A percentile compares a stretch with the other conserved stretches of the same genome.
phyloP scores from a whole-genome alignment of 495 filamentous ascomycete genomes.

The Lasiosphaeria miniovina region DNA sequence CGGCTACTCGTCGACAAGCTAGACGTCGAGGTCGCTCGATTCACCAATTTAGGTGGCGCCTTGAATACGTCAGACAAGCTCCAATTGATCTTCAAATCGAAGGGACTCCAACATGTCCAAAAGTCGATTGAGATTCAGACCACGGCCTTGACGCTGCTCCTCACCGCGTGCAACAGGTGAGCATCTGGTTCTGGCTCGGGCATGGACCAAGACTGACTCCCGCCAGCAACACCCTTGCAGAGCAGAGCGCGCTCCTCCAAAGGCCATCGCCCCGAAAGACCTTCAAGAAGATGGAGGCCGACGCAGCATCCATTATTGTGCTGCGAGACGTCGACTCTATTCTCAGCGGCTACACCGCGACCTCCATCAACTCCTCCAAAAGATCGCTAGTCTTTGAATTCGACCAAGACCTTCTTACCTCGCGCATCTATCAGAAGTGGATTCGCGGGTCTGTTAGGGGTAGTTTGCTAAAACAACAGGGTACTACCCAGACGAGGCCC shows the following conservation, averaged over 20 bases:
- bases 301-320: slow-evolving; percentile 15
- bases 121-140: slow-evolving; percentile 24
- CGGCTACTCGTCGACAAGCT: slow-evolving; percentile 18
- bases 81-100: slow-evolving; percentile 17
- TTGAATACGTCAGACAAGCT: slow-evolving; percentile 13
- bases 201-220: neutral
- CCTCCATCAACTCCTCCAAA: slow-evolving; percentile 11
- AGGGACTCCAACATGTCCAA: slow-evolving; percentile 20
- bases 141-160: slow-evolving; percentile 21
- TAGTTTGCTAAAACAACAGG: neutral
- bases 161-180: slow-evolving; percentile 19
- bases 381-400: slow-evolving; percentile 15
- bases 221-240: neutral
- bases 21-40: slow-evolving; percentile 14
- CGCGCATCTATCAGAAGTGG: slow-evolving; percentile 9
- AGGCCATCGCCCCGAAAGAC: slow-evolving; percentile 4
- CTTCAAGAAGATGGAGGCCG: slow-evolving; percentile 11
- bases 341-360: slow-evolving; percentile 7
- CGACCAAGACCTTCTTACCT: slow-evolving; percentile 15
- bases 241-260: slow-evolving; percentile 13
- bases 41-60: slow-evolving; percentile 6
- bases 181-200: neutral
- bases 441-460: neutral
- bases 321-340: slow-evolving; percentile 16
- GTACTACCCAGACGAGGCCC: neutral